Percentiles rank a stretch among this genome's conserved stretches.
Evolutionary conservation across 768 basidiomycete species (phyloP).

Genomic region (Serendipita vermifera): DNA sequence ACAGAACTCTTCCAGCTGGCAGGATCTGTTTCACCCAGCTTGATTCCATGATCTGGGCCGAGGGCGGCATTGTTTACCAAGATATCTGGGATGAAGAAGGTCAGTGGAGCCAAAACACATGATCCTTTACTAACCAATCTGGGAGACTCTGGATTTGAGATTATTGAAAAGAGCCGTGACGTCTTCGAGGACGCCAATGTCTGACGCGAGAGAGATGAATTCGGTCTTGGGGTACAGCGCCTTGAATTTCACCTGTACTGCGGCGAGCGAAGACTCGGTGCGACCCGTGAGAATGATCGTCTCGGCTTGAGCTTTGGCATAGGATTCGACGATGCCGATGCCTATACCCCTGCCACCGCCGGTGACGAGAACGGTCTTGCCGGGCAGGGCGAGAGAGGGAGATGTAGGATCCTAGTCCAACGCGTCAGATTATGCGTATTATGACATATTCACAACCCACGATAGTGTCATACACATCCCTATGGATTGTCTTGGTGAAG

Average conservation of each 20-base stretch:
- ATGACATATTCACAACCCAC: background rate
- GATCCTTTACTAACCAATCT: background rate
- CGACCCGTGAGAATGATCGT: slow-evolving; percentile 3
- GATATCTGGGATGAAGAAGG: background rate
- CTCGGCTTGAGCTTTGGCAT: background rate
- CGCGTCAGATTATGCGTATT: background rate
- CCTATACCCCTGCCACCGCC: background rate
- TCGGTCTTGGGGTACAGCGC: background rate
- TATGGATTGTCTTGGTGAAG: slow-evolving; percentile 2
- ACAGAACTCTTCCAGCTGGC: background rate
- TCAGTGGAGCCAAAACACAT: no score
- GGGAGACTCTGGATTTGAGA: background rate
- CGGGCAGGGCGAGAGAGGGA: background rate
- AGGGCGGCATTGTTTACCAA: slow-evolving; percentile 4
- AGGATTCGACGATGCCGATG: background rate
- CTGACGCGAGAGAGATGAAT: background rate
- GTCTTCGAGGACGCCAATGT: background rate
- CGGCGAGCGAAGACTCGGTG: background rate
- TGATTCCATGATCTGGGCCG: background rate
- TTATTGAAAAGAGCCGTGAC: background rate
- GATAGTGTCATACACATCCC: background rate
- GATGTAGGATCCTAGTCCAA: background rate
- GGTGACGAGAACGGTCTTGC: slow-evolving; percentile 4
- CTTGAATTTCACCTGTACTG: background rate
- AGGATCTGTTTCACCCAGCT: background rate